Conservation (phyloP, 768 basidiomycete genomes). For the Suillus subaureus region DNA sequence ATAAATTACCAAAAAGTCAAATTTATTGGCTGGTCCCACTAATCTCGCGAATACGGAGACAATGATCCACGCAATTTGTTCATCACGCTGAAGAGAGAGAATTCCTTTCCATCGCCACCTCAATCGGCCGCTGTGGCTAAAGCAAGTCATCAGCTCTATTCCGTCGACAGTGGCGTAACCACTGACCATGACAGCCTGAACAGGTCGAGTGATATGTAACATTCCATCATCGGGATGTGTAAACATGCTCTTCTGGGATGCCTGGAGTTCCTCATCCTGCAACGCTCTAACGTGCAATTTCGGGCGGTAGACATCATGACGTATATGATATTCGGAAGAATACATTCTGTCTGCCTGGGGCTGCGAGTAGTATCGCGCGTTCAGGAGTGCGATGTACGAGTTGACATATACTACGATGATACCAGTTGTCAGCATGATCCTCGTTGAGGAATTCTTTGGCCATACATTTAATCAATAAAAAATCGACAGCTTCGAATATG, state of each 20-base stretch:
- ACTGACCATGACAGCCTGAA: neutral
- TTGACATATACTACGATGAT: slow-evolving; percentile 4
- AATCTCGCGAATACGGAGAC: neutral
- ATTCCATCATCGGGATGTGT: neutral
- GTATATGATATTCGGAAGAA: too few species aligned
- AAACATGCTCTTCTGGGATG: neutral
- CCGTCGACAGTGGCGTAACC: neutral
- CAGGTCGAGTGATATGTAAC: neutral
- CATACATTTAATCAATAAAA: neutral
- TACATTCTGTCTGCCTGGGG: too few species aligned
- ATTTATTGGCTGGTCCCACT: neutral
- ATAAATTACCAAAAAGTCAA: neutral
- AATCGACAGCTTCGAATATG: too few species aligned
- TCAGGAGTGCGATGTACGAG: slow-evolving; percentile 9
- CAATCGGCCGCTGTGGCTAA: neutral
- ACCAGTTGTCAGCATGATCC: neutral
- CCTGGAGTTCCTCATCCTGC: too few species aligned
- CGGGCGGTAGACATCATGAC: neutral
- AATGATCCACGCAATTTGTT: too few species aligned
- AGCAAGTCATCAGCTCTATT: neutral
- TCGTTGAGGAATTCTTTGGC: neutral
- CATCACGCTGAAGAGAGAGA: neutral
- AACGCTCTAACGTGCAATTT: too few species aligned
- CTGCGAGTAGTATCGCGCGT: neutral
- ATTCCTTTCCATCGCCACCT: neutral